Conservation (phyloP, 202 grass and related monocot species). For the Eragrostis tef region DNA sequence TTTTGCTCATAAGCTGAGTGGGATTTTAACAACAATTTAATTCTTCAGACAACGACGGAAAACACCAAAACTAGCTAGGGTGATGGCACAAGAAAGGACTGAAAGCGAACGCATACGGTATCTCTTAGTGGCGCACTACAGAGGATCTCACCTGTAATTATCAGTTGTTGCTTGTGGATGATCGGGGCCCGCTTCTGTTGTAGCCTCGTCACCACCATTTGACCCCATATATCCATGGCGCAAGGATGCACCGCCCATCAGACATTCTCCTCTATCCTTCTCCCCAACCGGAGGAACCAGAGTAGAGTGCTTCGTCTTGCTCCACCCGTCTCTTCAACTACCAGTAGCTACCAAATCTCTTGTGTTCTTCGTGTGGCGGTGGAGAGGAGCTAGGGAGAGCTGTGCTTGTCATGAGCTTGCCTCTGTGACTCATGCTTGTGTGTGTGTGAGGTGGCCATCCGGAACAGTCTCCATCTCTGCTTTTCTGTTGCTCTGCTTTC, state of each 20-base stretch:
- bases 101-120: background rate
- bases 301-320: background rate
- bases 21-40: background rate
- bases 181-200: conserved; percentile 27
- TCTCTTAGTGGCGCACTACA: background rate
- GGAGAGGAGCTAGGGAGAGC: background rate
- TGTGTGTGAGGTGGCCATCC: conserved; percentile 13
- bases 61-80: background rate
- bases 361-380: background rate
- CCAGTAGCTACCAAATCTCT: background rate
- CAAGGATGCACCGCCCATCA: conserved; percentile 9
- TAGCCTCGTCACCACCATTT: conserved; percentile 38
- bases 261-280: background rate
- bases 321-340: background rate
- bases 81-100: background rate
- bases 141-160: conserved; percentile 29
- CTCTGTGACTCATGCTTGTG: background rate
- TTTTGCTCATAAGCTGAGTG: background rate
- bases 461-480: conserved; percentile 51
- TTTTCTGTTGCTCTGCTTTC: conserved; percentile 24
- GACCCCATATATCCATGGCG: conserved; percentile 25
- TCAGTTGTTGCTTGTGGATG: conserved; percentile 24
- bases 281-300: background rate
- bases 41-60: background rate
- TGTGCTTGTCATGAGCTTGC: background rate